phyloP scores from a whole-genome alignment of 2,329 filamentous ascomycete species.

The Diaporthe vexans region DNA sequence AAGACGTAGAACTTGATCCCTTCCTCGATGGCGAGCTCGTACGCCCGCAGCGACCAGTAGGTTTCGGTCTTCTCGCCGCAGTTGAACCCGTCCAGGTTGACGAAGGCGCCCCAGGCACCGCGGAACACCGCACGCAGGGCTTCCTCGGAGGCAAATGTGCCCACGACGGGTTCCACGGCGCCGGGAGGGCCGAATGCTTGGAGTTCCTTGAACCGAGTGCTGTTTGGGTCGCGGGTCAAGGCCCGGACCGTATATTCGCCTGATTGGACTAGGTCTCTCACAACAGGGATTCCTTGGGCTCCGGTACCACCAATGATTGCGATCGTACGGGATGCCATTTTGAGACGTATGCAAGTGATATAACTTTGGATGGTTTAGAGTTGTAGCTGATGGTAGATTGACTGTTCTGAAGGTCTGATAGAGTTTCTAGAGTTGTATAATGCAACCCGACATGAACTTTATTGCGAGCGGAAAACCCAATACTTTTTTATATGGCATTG shows the following conservation, averaged over 20 bases:
- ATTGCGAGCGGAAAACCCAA: not conserved
- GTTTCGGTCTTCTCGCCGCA: conserved; percentile 2
- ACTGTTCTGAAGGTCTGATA: not conserved
- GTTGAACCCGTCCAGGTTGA: conserved; percentile 5
- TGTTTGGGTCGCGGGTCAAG: not conserved
- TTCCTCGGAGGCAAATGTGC: not conserved
- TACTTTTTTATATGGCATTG: not conserved
- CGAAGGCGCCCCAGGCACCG: not conserved
- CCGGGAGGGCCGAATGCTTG: not conserved
- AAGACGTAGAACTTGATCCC: not conserved
- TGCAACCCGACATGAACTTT: not conserved
- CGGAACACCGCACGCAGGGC: not conserved
- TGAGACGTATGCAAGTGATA: not conserved
- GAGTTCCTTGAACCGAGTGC: not conserved
- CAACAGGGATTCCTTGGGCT: not conserved
- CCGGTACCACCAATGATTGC: not conserved
- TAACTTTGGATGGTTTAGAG: not conserved
- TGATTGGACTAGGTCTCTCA: not conserved
- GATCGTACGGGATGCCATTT: not conserved
- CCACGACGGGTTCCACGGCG: not conserved
- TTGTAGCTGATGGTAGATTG: not conserved
- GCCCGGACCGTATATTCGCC: not conserved
- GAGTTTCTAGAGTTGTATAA: not conserved
- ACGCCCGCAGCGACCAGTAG: not conserved
- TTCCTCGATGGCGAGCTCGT: not conserved